Percentiles rank a stretch among this genome's conserved stretches.
phyloP scores from a whole-genome alignment of 176 grass and related monocot species.

The Urochloa ruziziensis region DNA sequence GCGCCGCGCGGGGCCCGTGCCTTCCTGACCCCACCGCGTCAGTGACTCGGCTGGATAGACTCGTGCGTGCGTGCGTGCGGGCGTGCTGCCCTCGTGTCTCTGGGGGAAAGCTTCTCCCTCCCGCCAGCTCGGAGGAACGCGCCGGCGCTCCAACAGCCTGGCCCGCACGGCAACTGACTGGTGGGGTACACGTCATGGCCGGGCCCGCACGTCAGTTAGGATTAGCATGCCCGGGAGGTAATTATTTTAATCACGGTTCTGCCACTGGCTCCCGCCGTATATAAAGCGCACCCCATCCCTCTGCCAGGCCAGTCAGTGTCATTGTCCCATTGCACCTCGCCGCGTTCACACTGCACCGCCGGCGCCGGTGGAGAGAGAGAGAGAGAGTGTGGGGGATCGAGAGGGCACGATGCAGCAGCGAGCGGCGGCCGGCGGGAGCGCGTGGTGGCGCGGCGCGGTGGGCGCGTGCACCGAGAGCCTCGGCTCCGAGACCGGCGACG shows the following conservation, averaged over 20 bases:
- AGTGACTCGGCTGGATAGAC: accelerated
- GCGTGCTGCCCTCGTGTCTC: background rate
- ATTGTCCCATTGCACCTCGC: too few relatives aligned
- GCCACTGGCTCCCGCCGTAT: background rate
- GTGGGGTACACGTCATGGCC: background rate
- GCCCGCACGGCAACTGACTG: background rate
- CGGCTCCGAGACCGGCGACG: constrained; percentile 69
- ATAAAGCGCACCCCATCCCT: background rate
- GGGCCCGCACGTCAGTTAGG: constrained; percentile 11
- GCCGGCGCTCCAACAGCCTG: too few relatives aligned
- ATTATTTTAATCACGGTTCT: background rate
- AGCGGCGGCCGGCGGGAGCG: background rate
- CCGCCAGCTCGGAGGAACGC: constrained; percentile 11
- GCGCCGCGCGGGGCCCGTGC: background rate
- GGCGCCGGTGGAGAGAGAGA: too few relatives aligned
- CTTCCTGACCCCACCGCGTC: background rate
- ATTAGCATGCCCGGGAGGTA: background rate
- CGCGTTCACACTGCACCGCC: background rate
- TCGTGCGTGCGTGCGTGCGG: too few relatives aligned
- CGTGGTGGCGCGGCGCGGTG: background rate
- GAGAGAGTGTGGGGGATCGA: too few relatives aligned
- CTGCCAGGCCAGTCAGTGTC: too few relatives aligned
- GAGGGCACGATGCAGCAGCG: constrained; percentile 8
- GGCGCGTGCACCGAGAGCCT: constrained; percentile 80
- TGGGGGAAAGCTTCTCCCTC: background rate